Evolutionary conservation across 345 rosid genomes (phyloP).

Genomic region (Dovyalis caffra): DNA sequence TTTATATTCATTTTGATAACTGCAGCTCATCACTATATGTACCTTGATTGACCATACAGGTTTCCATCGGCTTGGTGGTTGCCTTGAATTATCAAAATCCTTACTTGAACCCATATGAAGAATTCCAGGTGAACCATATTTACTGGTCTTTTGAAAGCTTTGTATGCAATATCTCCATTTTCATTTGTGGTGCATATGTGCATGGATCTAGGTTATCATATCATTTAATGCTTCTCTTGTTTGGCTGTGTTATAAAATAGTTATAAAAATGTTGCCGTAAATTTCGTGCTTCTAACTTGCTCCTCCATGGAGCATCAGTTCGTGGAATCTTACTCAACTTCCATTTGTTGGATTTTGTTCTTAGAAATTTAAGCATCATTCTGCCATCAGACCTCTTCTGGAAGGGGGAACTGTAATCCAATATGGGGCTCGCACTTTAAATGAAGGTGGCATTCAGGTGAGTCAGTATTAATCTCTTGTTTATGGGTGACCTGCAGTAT

Average conservation of each 20-base stretch:
- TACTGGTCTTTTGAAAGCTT: background rate
- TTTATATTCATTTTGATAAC: background rate
- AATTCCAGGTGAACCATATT: constrained; percentile 67
- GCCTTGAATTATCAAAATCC: constrained; percentile 89
- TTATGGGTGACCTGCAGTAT: background rate
- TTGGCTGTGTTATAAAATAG: constrained; percentile 6
- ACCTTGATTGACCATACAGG: constrained; percentile 45
- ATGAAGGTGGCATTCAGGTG: constrained; percentile 99
- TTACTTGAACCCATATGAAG: constrained; percentile 81
- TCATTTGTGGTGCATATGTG: background rate
- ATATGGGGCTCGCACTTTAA: constrained; percentile 93
- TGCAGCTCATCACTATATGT: background rate
- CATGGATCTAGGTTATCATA: background rate
- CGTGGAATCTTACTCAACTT: constrained; percentile 16
- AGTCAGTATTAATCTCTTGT: constrained; percentile 19
- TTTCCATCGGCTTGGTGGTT: constrained; percentile 83
- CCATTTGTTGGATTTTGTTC: constrained; percentile 13
- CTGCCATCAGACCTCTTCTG: constrained; percentile 69
- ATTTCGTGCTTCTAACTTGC: background rate
- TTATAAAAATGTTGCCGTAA: background rate
- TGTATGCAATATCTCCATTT: background rate
- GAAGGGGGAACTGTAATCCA: constrained; percentile 92
- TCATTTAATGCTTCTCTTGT: background rate
- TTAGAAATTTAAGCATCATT: constrained; percentile 92
- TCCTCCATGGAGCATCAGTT: constrained; percentile 4